Conservation (phyloP, 2,329 filamentous ascomycete genomes). For the Penicillium expansum region DNA sequence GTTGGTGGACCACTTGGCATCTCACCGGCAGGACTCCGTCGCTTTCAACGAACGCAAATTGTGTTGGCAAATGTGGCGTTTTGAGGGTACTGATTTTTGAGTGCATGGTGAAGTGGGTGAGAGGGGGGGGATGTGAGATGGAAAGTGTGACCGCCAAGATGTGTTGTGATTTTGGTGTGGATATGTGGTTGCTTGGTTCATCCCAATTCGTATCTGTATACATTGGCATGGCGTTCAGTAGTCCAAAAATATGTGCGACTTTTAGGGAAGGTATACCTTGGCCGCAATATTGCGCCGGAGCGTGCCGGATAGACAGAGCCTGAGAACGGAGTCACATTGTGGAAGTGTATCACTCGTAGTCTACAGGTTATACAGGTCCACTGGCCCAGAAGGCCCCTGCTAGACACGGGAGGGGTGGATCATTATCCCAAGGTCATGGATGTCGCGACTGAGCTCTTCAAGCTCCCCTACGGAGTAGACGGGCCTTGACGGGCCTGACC, state of each 20-base stretch:
- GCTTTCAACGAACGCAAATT: not conserved
- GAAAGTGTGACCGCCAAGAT: not conserved
- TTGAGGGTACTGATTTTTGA: slow-evolving; percentile 5
- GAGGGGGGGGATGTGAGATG: not conserved
- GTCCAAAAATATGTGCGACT: not conserved
- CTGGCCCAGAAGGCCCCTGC: slow-evolving; percentile 9
- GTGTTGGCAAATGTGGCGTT: slow-evolving; percentile 9
- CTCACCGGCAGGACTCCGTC: slow-evolving; percentile 10
- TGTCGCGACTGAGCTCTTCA: not conserved
- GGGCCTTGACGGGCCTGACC: slow-evolving; percentile 9
- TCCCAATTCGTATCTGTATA: not conserved
- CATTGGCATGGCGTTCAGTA: slow-evolving; percentile 5
- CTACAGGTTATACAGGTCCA: slow-evolving; percentile 1
- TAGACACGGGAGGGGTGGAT: slow-evolving; percentile 20
- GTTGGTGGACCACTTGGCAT: slow-evolving; percentile 20
- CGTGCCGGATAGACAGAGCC: slow-evolving; percentile 21
- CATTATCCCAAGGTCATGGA: not conserved
- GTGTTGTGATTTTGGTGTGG: not conserved
- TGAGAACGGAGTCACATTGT: slow-evolving; percentile 1
- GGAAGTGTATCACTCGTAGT: slow-evolving; percentile 13
- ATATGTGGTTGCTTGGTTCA: not conserved
- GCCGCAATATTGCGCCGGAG: slow-evolving; percentile 10
- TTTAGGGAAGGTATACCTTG: not conserved
- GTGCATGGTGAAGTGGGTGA: not conserved
- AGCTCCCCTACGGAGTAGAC: not conserved